Evolutionary conservation across 495 filamentous ascomycete genomes (phyloP).

Genomic region (Daldinia childiae): DNA sequence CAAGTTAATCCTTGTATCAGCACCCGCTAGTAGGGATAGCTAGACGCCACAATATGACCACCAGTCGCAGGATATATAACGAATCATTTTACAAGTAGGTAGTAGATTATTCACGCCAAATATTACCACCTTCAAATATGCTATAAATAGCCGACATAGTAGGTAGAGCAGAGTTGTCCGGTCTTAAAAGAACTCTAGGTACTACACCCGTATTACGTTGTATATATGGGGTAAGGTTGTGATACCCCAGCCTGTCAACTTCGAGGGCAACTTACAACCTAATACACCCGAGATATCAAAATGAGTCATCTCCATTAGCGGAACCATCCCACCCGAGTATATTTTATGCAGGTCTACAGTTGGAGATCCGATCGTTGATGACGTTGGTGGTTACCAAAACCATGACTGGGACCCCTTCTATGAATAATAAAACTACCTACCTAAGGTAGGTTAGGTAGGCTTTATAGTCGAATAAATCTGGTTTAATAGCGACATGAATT

Average conservation of each 20-base stretch:
- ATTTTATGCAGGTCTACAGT: not conserved
- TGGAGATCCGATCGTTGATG: not conserved
- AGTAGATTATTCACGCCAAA: not conserved
- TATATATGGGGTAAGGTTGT: not conserved
- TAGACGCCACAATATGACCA: not conserved
- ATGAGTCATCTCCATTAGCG: not conserved
- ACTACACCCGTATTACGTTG: not conserved
- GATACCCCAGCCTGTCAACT: not conserved
- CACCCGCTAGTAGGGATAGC: not conserved
- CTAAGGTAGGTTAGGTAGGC: too few relatives aligned
- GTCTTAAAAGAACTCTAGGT: too few relatives aligned
- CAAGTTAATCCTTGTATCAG: not conserved
- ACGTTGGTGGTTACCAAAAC: not conserved
- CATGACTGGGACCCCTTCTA: too few relatives aligned
- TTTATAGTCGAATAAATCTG: too few relatives aligned
- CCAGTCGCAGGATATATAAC: not conserved
- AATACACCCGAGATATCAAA: not conserved
- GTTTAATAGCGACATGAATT: too few relatives aligned
- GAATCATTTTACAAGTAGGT: not conserved
- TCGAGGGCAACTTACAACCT: not conserved
- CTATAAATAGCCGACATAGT: not conserved
- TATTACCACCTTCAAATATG: not conserved
- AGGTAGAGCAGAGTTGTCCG: not conserved
- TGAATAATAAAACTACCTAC: too few relatives aligned
- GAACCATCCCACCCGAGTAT: not conserved